Evolutionary conservation across 305 asterid genomes (phyloP), one percentile per base, ranked within the genome.

Genomic region (Stenogyne calaminthoides): DNA sequence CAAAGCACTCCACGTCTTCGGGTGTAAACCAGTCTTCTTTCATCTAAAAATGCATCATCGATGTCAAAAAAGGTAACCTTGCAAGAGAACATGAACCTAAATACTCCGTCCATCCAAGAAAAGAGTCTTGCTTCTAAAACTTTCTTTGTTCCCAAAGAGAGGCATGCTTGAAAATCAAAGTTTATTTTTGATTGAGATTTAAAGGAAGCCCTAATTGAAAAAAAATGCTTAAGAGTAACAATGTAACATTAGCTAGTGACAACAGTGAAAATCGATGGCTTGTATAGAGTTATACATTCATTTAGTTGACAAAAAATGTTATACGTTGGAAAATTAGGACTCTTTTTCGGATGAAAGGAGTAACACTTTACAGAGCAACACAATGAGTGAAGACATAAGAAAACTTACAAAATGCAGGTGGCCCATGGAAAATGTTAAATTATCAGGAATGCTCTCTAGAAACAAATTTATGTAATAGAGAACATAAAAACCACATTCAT

Each of bases 1-100:
- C 47, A 52, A 79, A 79, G 77, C 69, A 11, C 42, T 79, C 77
- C 58, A 79, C 75, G 22, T 79, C 83, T 79, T 75, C 75, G 15
- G 75, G 69, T 51, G 75, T 54, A 66, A 79, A 79, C 83, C 83
- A 79, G 75, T 79, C 75, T 66, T 75, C 80, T 51, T 75, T 79
- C 78, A 79, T 75, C 83, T 79, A 58, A 60, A 70, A 46, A 51
- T 66, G 47, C 36, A 74, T 49, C 72, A 70, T 3, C 8, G 15
- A 19, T 64, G n/a, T 37, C 18, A 56, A 56, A 57, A 27, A 57
- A 34, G 47, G 67, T 15, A 19, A 36, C 60, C 27, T 16, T 47
- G 67, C 64, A 64, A 34, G 66, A 67, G 78, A 67, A 8, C 66
- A 18, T 67, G 70, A 67, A 51, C 47, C 61, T 19, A 36, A 55